These are phyloP conservation scores for Ganoderma lingzhi DNA, from an alignment of 1,284 basidiomycete species.

Conservation along the genomic window DNA sequence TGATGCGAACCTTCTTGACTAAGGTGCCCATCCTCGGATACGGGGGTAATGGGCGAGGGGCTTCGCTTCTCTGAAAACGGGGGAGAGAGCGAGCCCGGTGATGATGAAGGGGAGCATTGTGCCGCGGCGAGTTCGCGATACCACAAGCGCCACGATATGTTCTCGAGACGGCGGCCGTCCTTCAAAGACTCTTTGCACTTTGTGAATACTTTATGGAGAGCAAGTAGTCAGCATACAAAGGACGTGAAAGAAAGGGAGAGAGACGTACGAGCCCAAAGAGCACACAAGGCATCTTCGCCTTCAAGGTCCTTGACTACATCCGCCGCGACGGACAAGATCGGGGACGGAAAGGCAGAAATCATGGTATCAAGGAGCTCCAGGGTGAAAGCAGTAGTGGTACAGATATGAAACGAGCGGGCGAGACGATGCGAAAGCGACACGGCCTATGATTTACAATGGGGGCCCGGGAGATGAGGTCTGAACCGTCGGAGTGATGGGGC, in stretches of 20 bases:
- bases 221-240: slow-evolving; percentile 19
- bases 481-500: slow-evolving; percentile 3
- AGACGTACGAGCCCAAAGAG: slow-evolving; percentile 69
- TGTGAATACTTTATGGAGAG: slow-evolving; percentile 69
- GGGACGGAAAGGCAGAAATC: slow-evolving; percentile 60
- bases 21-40: slow-evolving; percentile 41
- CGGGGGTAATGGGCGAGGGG: slow-evolving; percentile 43
- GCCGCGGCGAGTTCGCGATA: slow-evolving; percentile 64
- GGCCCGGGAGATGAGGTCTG: slow-evolving; percentile 6
- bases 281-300: slow-evolving; percentile 66
- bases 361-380: slow-evolving; percentile 43
- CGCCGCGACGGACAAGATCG: slow-evolving; percentile 68
- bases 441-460: slow-evolving; percentile 19
- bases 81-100: slow-evolving; percentile 43
- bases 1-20: slow-evolving; percentile 27
- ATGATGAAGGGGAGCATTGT: slow-evolving; percentile 41
- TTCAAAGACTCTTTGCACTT: slow-evolving; percentile 83
- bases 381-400: slow-evolving; percentile 26
- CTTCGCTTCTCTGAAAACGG: slow-evolving; percentile 36
- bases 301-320: slow-evolving; percentile 73
- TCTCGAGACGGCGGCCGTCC: slow-evolving; percentile 82
- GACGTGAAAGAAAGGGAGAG: slow-evolving; percentile 17
- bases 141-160: slow-evolving; percentile 89
- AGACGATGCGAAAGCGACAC: slow-evolving; percentile 19
- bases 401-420: slow-evolving; percentile 27